Percentiles rank a stretch among this genome's conserved stretches.
phyloP scores from a whole-genome alignment of 352 stramenopile species.

The Globisporangium polare region DNA sequence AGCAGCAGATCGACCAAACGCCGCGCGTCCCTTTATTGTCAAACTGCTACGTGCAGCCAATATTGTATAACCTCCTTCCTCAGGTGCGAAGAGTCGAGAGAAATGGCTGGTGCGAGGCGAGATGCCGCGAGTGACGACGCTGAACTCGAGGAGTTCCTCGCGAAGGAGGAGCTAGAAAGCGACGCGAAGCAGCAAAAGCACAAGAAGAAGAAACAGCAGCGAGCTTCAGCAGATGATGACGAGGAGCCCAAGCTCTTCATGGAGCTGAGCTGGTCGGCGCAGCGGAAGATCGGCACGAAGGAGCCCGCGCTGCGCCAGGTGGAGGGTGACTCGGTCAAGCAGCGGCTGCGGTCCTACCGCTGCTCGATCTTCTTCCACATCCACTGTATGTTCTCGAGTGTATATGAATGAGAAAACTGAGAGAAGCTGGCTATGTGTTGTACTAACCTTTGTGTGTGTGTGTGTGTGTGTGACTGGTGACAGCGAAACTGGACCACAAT shows the following conservation, averaged over 20 bases:
- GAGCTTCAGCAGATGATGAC: slow-evolving; percentile 22
- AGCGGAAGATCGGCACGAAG: slow-evolving; percentile 52
- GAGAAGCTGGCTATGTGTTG: not conserved
- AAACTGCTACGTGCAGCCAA: not conserved
- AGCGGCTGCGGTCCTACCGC: slow-evolving; percentile 61
- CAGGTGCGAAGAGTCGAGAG: not conserved
- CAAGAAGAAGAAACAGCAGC: slow-evolving; percentile 20
- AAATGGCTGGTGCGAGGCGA: slow-evolving; percentile 7
- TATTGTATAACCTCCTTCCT: not conserved
- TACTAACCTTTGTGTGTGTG: not conserved
- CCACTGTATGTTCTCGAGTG: slow-evolving; percentile 30
- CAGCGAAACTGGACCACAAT: slow-evolving; percentile 70
- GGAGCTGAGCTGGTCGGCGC: slow-evolving; percentile 60
- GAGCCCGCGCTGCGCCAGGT: slow-evolving; percentile 66
- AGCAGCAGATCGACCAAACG: not conserved
- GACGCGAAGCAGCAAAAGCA: slow-evolving; percentile 34
- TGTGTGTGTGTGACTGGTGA: slow-evolving; percentile 3
- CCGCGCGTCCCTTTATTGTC: not conserved
- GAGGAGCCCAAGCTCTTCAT: slow-evolving; percentile 69
- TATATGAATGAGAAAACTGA: not conserved
- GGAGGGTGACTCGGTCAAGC: slow-evolving; percentile 63
- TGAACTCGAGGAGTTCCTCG: slow-evolving; percentile 51
- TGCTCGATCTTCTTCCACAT: slow-evolving; percentile 81
- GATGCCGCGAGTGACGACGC: slow-evolving; percentile 17
- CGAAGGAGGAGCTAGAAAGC: slow-evolving; percentile 36